These are phyloP conservation scores for Fraxinus velutina DNA, from an alignment of 305 asterid species.

Conservation along the genomic window DNA sequence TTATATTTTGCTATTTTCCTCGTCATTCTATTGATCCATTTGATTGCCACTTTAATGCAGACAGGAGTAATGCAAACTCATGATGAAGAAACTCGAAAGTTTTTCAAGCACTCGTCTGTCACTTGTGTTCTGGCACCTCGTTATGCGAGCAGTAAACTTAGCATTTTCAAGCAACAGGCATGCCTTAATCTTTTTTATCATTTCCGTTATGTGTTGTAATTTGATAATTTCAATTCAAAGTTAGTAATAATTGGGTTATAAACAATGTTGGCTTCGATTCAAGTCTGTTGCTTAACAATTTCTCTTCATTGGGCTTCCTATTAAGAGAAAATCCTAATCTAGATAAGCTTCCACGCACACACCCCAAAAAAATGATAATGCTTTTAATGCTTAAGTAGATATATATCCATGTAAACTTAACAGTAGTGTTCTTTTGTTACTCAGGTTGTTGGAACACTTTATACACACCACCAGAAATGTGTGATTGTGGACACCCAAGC, in stretches of 20 bases:
- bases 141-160: slow-evolving; percentile 88
- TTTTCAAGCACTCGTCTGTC: slow-evolving; percentile 88
- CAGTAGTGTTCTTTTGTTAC: neutral
- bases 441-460: slow-evolving; percentile 93
- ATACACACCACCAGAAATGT: slow-evolving; percentile 95
- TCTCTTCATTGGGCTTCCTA: neutral
- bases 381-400: neutral
- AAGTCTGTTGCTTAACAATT: neutral
- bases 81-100: slow-evolving; percentile 86
- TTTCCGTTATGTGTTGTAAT: neutral
- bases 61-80: slow-evolving; percentile 92
- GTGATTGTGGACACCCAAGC: slow-evolving; percentile 92
- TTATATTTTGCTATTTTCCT: neutral
- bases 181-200: slow-evolving; percentile 34
- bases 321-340: neutral
- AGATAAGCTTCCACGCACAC: neutral
- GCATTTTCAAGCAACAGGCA: slow-evolving; percentile 98
- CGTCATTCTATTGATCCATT: neutral
- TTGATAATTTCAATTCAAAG: neutral
- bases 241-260: neutral
- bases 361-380: neutral
- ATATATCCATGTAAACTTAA: neutral
- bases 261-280: neutral
- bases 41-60: slow-evolving; percentile 35
- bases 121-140: slow-evolving; percentile 89